Conservation (phyloP, 176 grass and related monocot species). For the Oryza glaberrima region DNA sequence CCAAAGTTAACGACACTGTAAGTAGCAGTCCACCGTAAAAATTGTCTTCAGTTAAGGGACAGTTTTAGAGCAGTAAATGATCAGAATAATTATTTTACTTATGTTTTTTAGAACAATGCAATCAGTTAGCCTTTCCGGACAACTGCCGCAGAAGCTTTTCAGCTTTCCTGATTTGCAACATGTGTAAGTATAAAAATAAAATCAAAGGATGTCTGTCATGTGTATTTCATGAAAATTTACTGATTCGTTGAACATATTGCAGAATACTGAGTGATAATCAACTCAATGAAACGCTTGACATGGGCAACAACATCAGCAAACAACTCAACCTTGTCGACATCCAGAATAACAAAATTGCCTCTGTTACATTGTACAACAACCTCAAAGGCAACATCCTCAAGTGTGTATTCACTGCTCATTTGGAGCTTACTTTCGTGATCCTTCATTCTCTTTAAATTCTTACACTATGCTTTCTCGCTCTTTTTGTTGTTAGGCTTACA, state of each 20-base stretch:
- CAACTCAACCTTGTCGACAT: conserved; percentile 50
- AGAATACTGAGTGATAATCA: conserved; percentile 73
- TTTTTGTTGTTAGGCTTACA: conserved; percentile 22
- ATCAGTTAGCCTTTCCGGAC: conserved; percentile 56
- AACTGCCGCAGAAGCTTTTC: conserved; percentile 66
- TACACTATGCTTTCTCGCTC: too few species aligned
- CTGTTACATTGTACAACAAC: conserved; percentile 42
- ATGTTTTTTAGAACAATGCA: conserved; percentile 31
- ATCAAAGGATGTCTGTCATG: too few species aligned
- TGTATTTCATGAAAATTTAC: too few species aligned
- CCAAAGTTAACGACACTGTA: conserved; percentile 57
- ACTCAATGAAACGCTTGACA: conserved; percentile 71
- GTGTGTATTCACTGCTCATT: too few species aligned
- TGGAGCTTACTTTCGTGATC: too few species aligned
- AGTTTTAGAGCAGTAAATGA: too few species aligned
- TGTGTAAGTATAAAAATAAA: conserved; percentile 51
- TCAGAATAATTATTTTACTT: too few species aligned
- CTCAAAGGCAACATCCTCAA: background rate
- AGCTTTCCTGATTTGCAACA: conserved; percentile 44
- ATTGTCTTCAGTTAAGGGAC: too few species aligned
- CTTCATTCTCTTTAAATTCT: too few species aligned
- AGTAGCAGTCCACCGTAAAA: background rate
- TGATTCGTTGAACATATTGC: conserved; percentile 39
- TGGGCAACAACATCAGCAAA: conserved; percentile 51
- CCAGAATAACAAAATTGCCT: conserved; percentile 55